phyloP scores from a whole-genome alignment of 352 stramenopile species.

The Pythium guiyangense region DNA sequence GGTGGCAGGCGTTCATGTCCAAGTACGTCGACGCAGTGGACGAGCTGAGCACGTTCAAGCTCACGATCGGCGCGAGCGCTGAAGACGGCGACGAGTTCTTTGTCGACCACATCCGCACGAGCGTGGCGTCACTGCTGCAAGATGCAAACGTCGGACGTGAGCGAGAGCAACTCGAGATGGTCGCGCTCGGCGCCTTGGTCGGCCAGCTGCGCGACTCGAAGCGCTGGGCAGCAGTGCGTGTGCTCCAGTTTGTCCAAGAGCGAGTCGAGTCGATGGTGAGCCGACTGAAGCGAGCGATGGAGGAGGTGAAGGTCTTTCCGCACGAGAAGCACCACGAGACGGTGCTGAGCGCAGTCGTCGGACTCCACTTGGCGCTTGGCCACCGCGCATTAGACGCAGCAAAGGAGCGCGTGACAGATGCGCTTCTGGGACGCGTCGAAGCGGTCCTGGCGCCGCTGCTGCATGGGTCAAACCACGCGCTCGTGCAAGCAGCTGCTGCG shows the following conservation, averaged over 20 bases:
- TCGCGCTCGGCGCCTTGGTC: conserved; percentile 32
- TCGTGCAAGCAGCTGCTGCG: neutral
- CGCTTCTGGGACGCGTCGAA: conserved; percentile 21
- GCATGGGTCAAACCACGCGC: conserved; percentile 2
- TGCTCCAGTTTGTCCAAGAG: conserved; percentile 21
- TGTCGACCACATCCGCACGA: conserved; percentile 19
- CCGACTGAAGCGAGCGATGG: conserved; percentile 24
- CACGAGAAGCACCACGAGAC: conserved; percentile 10
- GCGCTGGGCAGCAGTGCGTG: conserved; percentile 26
- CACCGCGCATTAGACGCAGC: conserved; percentile 19
- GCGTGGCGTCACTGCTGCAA: conserved; percentile 12
- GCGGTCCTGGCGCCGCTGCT: conserved; percentile 21
- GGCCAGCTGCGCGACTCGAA: conserved; percentile 32
- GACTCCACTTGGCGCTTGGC: conserved; percentile 33
- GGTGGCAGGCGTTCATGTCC: conserved; percentile 43
- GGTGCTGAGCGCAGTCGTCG: conserved; percentile 19
- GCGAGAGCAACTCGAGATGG: conserved; percentile 12
- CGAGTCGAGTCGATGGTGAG: conserved; percentile 18
- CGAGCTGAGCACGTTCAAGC: too few species aligned
- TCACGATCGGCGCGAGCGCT: too few species aligned
- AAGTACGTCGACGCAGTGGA: too few species aligned
- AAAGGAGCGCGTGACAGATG: conserved; percentile 14
- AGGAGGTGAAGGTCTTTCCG: conserved; percentile 36
- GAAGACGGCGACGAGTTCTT: conserved; percentile 38
- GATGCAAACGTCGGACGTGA: conserved; percentile 11